Evolutionary conservation across 768 basidiomycete species (phyloP), one percentile per base, ranked within the genome.

Genomic region (Boletellus ananiceps): DNA sequence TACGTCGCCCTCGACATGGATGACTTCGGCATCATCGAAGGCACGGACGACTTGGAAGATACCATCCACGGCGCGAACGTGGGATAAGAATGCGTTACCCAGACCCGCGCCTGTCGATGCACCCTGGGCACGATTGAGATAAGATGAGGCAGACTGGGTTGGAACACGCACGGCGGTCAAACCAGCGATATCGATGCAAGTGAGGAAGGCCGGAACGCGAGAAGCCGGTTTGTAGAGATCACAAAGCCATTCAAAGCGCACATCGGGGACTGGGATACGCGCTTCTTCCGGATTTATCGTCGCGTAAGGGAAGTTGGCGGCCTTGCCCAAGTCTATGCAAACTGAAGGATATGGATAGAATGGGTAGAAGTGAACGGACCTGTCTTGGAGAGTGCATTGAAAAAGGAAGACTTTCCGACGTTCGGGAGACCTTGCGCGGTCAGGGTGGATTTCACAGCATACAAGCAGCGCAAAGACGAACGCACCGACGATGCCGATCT

Each of bases 11-110:
- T 98, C 96, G 54, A 98, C 95, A 69, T 99, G 96, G 58, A 88
- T 98, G 66, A 99, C 93, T 60, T 99, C 96, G n/a, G 93, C 87
- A 62, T 99, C 96, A 63, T 98, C 96, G 66, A 99, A 99, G 5
- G 95, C 93, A 44, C 96, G 89, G 49, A 98, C 84, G 54, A 97
- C 86, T 67, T 98, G 96, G 78, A 98, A 99, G 63, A 99, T 99
- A 61, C 96, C 96, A 65, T 99, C 96, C 52, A 98, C 95, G 9
- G 96, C 91, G 49, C 96, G 88, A 37, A 99, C 94, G 66, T 98
- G 93, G 11, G 93, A 94, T 67, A 99, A 73, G 77, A 99, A 99
- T 23, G 93, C 83, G 66, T 99, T 99, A 36, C 96, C 96, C 35
- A 99, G 84, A 64, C 96, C 96, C 40, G 92, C 96, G 58, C 96